Conservation (phyloP, 192 early-diverging fungal species). For the Linnemannia exigua region DNA sequence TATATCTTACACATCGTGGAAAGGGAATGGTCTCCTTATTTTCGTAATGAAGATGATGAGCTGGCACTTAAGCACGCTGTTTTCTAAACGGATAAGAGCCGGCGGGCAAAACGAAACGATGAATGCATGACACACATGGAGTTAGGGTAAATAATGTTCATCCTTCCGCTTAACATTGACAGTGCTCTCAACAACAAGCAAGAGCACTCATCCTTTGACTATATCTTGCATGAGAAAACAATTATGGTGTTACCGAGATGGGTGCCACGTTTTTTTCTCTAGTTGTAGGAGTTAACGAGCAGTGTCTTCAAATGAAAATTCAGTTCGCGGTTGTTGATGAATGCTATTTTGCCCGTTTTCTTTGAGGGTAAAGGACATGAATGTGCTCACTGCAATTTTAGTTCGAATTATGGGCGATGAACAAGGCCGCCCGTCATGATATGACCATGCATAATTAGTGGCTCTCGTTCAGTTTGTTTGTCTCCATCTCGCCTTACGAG, state of each 20-base stretch:
- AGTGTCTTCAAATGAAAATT: background rate
- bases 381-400: background rate
- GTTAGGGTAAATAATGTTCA: background rate
- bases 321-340: background rate
- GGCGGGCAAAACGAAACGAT: too few species aligned
- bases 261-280: background rate
- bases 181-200: background rate
- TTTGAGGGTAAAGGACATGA: background rate
- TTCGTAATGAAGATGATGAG: too few species aligned
- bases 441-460: conserved; percentile 7
- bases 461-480: background rate
- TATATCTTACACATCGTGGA: too few species aligned
- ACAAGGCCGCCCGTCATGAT: background rate
- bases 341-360: background rate
- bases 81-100: background rate
- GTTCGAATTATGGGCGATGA: background rate
- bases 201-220: background rate
- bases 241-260: background rate
- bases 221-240: background rate
- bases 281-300: background rate
- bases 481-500: too few species aligned
- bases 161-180: background rate
- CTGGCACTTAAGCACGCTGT: too few species aligned
- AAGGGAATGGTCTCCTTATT: too few species aligned
- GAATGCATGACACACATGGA: background rate